phyloP scores from a whole-genome alignment of 2,329 filamentous ascomycete species.

The Magnaporthiopsis rhizophila region DNA sequence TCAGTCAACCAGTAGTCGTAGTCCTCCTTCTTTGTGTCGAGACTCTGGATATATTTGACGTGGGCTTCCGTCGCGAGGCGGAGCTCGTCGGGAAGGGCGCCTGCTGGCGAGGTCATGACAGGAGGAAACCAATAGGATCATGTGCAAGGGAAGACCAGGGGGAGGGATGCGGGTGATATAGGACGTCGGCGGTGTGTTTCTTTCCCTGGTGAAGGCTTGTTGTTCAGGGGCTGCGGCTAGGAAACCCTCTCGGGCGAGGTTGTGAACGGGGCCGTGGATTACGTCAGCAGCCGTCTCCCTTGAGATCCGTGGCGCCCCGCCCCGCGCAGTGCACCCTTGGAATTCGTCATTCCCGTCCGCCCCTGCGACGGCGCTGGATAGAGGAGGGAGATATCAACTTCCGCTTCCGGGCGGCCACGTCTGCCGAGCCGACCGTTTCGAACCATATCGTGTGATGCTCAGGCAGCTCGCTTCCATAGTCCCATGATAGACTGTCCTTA shows the following conservation, averaged over 20 bases:
- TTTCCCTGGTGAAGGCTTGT: neutral
- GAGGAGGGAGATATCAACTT: neutral
- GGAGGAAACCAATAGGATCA: neutral
- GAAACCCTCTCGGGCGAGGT: neutral
- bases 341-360: neutral
- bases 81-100: slow-evolving; percentile 28
- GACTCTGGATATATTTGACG: slow-evolving; percentile 84
- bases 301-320: neutral
- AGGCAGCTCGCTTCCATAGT: neutral
- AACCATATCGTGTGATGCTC: neutral
- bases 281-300: neutral
- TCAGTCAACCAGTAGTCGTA: slow-evolving; percentile 98
- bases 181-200: no score
- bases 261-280: neutral
- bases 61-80: slow-evolving; percentile 52
- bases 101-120: neutral
- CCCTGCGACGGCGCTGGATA: neutral
- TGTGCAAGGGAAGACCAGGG: neutral
- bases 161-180: neutral
- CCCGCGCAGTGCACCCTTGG: neutral
- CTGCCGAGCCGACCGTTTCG: neutral
- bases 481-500: no score
- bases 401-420: neutral
- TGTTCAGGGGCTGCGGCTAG: neutral
- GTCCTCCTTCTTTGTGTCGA: slow-evolving; percentile 88